Conservation (phyloP, 2,329 filamentous ascomycete genomes). For the Fusarium denticulatum region DNA sequence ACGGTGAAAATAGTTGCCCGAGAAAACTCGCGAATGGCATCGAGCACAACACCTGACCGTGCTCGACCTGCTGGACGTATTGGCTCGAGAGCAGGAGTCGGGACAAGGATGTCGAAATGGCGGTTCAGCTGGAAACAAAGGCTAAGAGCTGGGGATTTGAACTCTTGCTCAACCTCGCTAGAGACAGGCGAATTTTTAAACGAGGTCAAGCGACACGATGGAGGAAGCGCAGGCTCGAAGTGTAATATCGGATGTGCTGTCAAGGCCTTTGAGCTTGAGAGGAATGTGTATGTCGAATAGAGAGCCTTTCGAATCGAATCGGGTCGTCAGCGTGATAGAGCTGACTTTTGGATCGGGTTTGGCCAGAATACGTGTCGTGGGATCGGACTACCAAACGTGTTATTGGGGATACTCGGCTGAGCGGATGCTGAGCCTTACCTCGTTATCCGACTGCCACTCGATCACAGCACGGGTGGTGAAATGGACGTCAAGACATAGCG, state of each 20-base stretch:
- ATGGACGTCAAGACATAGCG: constrained; percentile 7
- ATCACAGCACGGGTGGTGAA: constrained; percentile 11
- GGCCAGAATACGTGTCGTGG: not conserved
- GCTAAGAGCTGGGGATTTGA: constrained; percentile 7
- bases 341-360: constrained; percentile 11
- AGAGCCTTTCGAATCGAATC: constrained; percentile 1
- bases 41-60: constrained; percentile 16
- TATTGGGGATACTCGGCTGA: not conserved
- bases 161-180: not conserved
- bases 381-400: not conserved
- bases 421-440: not conserved
- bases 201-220: constrained; percentile 1
- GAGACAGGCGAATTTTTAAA: not conserved
- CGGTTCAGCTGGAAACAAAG: not conserved
- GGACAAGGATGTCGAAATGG: not conserved
- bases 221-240: constrained; percentile 8
- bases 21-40: constrained; percentile 18
- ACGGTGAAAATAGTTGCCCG: constrained; percentile 9
- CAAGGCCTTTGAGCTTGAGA: constrained; percentile 20
- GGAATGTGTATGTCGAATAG: constrained; percentile 14
- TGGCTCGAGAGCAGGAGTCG: constrained; percentile 5
- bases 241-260: not conserved
- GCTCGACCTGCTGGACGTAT: constrained; percentile 4
- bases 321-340: not conserved
- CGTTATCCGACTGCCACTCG: not conserved